A percentile compares a stretch with the other conserved stretches of the same genome.
phyloP scores from a whole-genome alignment of 768 basidiomycete species.

The Rhodotorula kratochvilovae region DNA sequence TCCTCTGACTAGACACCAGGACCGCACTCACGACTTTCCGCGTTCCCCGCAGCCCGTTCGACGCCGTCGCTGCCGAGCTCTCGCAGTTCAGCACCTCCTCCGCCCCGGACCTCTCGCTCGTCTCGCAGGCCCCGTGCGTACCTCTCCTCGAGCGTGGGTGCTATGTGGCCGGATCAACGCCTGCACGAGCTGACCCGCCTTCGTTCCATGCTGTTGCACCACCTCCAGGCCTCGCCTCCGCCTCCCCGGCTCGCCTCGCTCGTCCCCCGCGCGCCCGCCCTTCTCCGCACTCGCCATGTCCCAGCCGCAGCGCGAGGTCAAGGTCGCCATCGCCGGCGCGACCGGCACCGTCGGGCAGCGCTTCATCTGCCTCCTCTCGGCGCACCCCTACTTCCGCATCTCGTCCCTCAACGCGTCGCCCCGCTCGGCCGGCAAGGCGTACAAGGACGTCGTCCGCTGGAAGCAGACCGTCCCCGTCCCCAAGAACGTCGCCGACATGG shows the following conservation, averaged over 20 bases:
- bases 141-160: neutral
- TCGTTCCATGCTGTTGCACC: neutral
- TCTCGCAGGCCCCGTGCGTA: neutral
- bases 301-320: conserved; percentile 23
- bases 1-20: rapidly evolving
- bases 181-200: no score
- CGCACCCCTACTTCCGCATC: conserved; percentile 85
- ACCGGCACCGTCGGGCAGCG: conserved; percentile 53
- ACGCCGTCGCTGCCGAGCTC: neutral
- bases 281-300: conserved; percentile 5
- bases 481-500: conserved; percentile 56
- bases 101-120: neutral
- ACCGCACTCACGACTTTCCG: neutral
- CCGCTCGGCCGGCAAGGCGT: conserved; percentile 77
- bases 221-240: neutral
- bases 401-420: conserved; percentile 83
- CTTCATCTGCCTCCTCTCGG: conserved; percentile 79
- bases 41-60: neutral
- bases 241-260: neutral
- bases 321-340: conserved; percentile 75
- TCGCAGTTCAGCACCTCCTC: neutral
- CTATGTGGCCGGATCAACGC: no score
- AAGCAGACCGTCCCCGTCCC: conserved; percentile 81
- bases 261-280: neutral
- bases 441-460: conserved; percentile 69